Evolutionary conservation across 2,329 filamentous ascomycete genomes (phyloP), one percentile per base, ranked within the genome.

Genomic region (Periglandula ipomoeae): DNA sequence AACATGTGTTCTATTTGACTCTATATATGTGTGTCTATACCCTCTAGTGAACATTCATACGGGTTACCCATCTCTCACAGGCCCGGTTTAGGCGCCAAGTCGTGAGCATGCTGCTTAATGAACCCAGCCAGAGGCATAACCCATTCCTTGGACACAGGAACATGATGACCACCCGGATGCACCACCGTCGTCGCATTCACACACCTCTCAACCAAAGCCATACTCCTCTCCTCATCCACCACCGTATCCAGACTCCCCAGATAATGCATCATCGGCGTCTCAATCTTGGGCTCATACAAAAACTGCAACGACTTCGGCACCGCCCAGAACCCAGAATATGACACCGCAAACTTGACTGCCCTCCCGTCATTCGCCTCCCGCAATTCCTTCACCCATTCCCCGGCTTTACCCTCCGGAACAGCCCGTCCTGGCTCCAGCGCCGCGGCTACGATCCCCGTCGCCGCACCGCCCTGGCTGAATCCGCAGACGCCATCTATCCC

Each of bases 91-190:
- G 48, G 49, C 23, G 58, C 56, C 10, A 58, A 52, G 0, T 64
- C 56, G 39, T 64, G 52, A 19, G 58, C 58, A 44, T 70, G 61
- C 46, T 69, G 63, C 57, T 65, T 70, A 49, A 93, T 80, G 61
- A 90, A 95, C 1, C 75, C 80, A 4, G 85, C 82, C 55, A 94
- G 67, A 27, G 84, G 84, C 72, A 84, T 83, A 19, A 84, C 80
- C 77, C 85, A 93, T 56, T 89, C 85, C 70, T 85, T 88, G 56
- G 84, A 81, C 51, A 89, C 82, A 0, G 91, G 91, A 59, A 96
- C 78, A 60, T 95, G 89, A 65, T 97, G 91, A 0, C 90, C 90
- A 7, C 91, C 91, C 1, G 91, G 90, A 66, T 95, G 89, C 58
- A 85, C 77, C 57, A 80, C 61, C 54, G 79, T 72, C 60, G 72